These are phyloP conservation scores for Ceratobasidium sp. DNA, from an alignment of 1,284 basidiomycete species.

Conservation along the genomic window DNA sequence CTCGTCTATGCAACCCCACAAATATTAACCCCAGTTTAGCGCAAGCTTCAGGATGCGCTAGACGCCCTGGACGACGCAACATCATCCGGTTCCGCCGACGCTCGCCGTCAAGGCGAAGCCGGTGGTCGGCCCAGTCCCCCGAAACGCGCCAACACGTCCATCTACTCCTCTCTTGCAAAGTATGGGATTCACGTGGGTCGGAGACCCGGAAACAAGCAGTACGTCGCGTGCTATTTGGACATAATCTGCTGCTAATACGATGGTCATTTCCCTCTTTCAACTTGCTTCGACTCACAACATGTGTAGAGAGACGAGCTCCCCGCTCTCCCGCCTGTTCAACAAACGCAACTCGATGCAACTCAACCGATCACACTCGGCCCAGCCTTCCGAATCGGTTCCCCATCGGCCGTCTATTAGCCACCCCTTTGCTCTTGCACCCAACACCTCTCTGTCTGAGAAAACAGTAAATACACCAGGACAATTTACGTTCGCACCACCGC, in stretches of 20 bases:
- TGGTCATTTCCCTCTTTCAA: not conserved
- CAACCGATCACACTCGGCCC: slow-evolving; percentile 22
- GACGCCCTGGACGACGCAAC: slow-evolving; percentile 50
- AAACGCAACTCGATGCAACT: slow-evolving; percentile 34
- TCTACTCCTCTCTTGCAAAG: slow-evolving; percentile 79
- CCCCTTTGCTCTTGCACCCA: slow-evolving; percentile 67
- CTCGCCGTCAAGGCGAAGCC: slow-evolving; percentile 33
- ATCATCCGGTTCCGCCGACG: slow-evolving; percentile 7
- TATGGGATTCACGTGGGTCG: slow-evolving; percentile 63
- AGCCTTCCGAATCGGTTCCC: slow-evolving; percentile 67
- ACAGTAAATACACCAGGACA: slow-evolving; percentile 50
- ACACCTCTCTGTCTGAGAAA: slow-evolving; percentile 58
- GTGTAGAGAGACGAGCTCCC: slow-evolving; percentile 23
- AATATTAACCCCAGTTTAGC: slow-evolving; percentile 31
- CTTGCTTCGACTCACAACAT: slow-evolving; percentile 10
- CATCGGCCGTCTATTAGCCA: slow-evolving; percentile 70
- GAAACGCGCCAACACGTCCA: slow-evolving; percentile 66
- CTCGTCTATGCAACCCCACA: not conserved
- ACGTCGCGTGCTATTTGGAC: slow-evolving; percentile 57
- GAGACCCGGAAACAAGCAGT: slow-evolving; percentile 60
- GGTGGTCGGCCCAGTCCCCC: slow-evolving; percentile 50
- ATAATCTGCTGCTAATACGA: slow-evolving; percentile 39
- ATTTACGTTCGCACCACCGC: slow-evolving; percentile 54
- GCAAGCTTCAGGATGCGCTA: slow-evolving; percentile 51
- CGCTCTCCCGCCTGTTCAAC: slow-evolving; percentile 42